Evolutionary conservation across 2,329 filamentous ascomycete genomes (phyloP), one percentile per base, ranked within the genome.

Genomic region (Trichoderma endophyticum): DNA sequence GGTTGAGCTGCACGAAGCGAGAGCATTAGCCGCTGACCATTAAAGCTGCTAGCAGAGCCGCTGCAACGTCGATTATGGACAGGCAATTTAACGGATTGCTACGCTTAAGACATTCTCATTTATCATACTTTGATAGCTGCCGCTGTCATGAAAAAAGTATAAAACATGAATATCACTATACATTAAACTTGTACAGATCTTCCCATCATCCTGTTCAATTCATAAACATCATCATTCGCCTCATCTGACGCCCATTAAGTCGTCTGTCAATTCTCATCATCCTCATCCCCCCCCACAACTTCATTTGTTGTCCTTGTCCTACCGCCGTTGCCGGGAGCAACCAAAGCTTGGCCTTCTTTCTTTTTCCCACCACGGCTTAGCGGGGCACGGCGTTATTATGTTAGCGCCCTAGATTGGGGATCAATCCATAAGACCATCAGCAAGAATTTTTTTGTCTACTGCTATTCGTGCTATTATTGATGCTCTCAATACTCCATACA

Each of bases 321-420:
- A 24, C 67, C 57, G 67, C 30, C 57, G 67, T 70, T 70, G 67
- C 67, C 21, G 57, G 57, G 67, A 70, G 67, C 67, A 70, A 70
- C 67, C 64, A 48, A 62, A 62, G 56, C 66, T 69, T 59, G 51
- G 43, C 54, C 65, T 59, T 67, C 9, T 21, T 34, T 12, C 57
- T 24, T 6, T 34, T 34, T 32, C 57, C 57, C 57, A 5, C n/a
- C 11, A 43, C 26, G 64, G 54, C 36, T 43, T 59, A 43, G 64
- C 51, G 51, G 51, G 51, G 56, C 6, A 7, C 21, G 56, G 56
- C 32, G 11, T 30, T 36, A 39, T 7, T 48, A 43, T 51, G 43
- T 1, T 64, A 30, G 36, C 21, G 54, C 9, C 54, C 21, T 1
- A 59, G 32, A 60, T 60, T 34, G 18, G 30, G 26, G 11, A 43